phyloP scores from a whole-genome alignment of 768 basidiomycete species.

The Hypholoma sublateritium region DNA sequence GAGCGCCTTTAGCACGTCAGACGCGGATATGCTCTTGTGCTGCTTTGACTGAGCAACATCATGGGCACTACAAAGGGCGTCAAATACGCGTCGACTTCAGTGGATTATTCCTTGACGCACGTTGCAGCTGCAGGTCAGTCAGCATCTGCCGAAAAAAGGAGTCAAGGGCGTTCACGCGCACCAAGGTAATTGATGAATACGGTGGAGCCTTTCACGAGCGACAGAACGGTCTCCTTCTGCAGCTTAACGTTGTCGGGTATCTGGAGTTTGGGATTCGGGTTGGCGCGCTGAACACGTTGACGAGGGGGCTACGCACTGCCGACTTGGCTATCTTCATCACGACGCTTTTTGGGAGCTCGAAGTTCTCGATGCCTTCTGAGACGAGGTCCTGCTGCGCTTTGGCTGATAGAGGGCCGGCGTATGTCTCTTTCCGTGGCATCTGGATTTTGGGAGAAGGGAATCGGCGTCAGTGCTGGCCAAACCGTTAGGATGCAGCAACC shows the following conservation, averaged over 20 bases:
- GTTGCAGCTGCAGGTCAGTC: constrained; percentile 41
- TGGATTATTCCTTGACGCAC: constrained; percentile 28
- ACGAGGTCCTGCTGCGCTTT: constrained; percentile 79
- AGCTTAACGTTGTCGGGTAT: constrained; percentile 83
- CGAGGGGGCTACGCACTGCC: constrained; percentile 50
- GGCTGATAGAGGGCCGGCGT: constrained; percentile 57
- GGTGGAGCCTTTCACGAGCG: constrained; percentile 85
- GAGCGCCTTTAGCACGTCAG: constrained; percentile 86
- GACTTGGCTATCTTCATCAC: constrained; percentile 86
- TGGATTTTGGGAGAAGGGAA: too few relatives aligned
- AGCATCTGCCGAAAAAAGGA: not conserved
- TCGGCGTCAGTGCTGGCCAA: too few relatives aligned
- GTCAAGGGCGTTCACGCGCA: constrained; percentile 33
- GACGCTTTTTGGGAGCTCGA: constrained; percentile 81
- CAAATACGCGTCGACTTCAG: constrained; percentile 11
- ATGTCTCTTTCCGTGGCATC: constrained; percentile 74
- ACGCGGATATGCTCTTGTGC: constrained; percentile 86
- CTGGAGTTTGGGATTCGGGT: constrained; percentile 37
- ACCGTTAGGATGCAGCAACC: too few relatives aligned
- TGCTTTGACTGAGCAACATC: constrained; percentile 83
- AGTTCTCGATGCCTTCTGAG: constrained; percentile 86
- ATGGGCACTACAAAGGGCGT: constrained; percentile 60
- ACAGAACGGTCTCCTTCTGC: constrained; percentile 86
- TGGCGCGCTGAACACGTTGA: not conserved
- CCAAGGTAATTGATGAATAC: constrained; percentile 96